These are phyloP conservation scores for Combretum micranthum DNA, from an alignment of 345 rosid genomes.

Conservation along the genomic window DNA sequence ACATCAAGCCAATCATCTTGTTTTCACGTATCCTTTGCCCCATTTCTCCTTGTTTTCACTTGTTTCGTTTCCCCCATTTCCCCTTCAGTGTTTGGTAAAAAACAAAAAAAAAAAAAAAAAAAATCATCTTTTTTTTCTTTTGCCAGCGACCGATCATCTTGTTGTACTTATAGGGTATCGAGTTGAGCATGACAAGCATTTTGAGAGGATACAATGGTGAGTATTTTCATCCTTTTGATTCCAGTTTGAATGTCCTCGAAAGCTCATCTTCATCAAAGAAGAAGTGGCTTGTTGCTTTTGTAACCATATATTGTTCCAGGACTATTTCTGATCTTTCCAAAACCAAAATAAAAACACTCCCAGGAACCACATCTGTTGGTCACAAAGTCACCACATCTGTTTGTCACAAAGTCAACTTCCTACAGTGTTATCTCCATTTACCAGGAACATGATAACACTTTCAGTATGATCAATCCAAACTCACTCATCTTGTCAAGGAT, in stretches of 20 bases:
- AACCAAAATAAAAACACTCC: neutral
- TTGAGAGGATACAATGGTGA: slow-evolving; percentile 3
- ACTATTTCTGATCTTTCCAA: slow-evolving; percentile 21
- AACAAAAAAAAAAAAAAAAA: no score
- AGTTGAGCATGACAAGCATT: no score
- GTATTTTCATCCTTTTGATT: slow-evolving; percentile 5
- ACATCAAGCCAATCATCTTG: no score
- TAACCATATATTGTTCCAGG: slow-evolving; percentile 44
- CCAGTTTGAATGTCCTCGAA: slow-evolving; percentile 18
- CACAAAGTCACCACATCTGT: no score
- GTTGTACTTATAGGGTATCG: no score
- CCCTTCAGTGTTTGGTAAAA: no score
- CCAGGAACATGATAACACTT: slow-evolving; percentile 12
- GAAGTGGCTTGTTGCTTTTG: slow-evolving; percentile 52
- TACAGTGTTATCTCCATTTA: slow-evolving; percentile 16
- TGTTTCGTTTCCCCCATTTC: no score
- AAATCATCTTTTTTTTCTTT: no score
- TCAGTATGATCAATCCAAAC: slow-evolving; percentile 21
- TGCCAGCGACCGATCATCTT: no score
- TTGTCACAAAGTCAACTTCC: neutral
- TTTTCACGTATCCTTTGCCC: no score
- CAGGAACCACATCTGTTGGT: neutral
- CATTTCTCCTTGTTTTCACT: no score
- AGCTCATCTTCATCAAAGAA: slow-evolving; percentile 23
- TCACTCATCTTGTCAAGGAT: slow-evolving; percentile 31